These are phyloP conservation scores for Paracorniculantispora psalliotae DNA, from an alignment of 2,329 filamentous ascomycete genomes.

Conservation along the genomic window DNA sequence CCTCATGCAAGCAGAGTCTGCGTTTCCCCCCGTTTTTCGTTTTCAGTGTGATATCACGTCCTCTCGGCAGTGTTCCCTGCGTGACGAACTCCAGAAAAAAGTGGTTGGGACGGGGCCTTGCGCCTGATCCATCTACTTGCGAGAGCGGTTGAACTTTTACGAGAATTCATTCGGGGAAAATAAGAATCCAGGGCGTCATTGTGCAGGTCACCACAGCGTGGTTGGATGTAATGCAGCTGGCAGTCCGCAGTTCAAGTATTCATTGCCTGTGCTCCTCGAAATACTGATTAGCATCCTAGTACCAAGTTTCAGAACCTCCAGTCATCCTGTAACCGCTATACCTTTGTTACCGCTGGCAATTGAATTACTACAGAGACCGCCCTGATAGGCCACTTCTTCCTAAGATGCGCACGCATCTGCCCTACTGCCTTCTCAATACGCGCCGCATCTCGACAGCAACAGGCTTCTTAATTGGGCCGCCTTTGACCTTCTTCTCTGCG, in stretches of 20 bases:
- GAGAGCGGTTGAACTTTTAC: background rate
- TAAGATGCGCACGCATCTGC: background rate
- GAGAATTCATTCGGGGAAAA: background rate
- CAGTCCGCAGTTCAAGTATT: too few species aligned
- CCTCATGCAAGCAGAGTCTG: background rate
- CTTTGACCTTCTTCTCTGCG: background rate
- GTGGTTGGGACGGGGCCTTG: background rate
- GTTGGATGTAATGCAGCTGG: background rate
- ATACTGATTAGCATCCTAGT: too few species aligned
- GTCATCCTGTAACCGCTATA: background rate
- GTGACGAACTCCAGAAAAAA: background rate
- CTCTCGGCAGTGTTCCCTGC: background rate
- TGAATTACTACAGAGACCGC: background rate
- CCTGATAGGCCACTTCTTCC: background rate
- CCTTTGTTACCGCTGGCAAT: background rate
- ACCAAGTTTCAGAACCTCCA: background rate
- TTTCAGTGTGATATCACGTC: background rate
- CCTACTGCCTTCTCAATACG: background rate
- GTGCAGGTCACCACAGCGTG: background rate
- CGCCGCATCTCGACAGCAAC: background rate
- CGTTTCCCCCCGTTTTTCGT: background rate
- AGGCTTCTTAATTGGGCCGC: background rate
- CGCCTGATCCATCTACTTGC: background rate
- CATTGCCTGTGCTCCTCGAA: too few species aligned
- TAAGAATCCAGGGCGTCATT: background rate